A percentile compares a stretch with the other conserved stretches of the same genome.
These are phyloP conservation scores for Skeletonema menzelii DNA, from an alignment of 108 stramenopile genomes.

Conservation along the genomic window DNA sequence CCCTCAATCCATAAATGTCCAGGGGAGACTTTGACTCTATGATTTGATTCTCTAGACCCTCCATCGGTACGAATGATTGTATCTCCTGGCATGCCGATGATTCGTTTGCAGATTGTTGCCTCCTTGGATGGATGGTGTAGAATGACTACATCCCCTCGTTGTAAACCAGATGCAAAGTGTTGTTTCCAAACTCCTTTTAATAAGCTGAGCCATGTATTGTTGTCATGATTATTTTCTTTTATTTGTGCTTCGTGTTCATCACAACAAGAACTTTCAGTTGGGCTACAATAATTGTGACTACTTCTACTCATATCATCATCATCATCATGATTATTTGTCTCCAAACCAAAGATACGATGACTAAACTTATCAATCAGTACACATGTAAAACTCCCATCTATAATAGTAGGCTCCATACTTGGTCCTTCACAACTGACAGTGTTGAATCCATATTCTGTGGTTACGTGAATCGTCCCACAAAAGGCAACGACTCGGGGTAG, in stretches of 20 bases:
- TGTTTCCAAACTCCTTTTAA: conserved; percentile 44
- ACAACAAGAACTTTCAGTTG: not conserved
- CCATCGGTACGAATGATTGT: conserved; percentile 60
- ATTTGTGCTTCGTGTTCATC: conserved; percentile 8
- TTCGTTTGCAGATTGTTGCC: conserved; percentile 93
- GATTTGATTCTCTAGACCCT: conserved; percentile 27
- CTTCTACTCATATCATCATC: conserved; percentile 2
- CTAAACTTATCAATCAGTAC: conserved; percentile 81
- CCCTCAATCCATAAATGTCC: conserved; percentile 96
- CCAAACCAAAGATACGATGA: conserved; percentile 62
- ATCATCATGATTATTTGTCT: conserved; percentile 22
- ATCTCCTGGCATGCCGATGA: conserved; percentile 92
- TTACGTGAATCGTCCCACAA: conserved; percentile 60
- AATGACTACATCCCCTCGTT: conserved; percentile 90
- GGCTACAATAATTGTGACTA: not conserved
- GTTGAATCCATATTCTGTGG: conserved; percentile 78
- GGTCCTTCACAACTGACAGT: conserved; percentile 88
- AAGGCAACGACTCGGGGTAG: conserved; percentile 24
- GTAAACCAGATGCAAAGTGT: conserved; percentile 59
- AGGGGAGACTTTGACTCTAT: conserved; percentile 65
- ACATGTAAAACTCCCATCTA: conserved; percentile 48
- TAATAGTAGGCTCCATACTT: conserved; percentile 92
- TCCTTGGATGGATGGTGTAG: conserved; percentile 78
- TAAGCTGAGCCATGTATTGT: conserved; percentile 12
- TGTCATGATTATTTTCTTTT: not conserved